phyloP scores from a whole-genome alignment of 805 yeast genomes.

The Monosporozyma siamensis region DNA sequence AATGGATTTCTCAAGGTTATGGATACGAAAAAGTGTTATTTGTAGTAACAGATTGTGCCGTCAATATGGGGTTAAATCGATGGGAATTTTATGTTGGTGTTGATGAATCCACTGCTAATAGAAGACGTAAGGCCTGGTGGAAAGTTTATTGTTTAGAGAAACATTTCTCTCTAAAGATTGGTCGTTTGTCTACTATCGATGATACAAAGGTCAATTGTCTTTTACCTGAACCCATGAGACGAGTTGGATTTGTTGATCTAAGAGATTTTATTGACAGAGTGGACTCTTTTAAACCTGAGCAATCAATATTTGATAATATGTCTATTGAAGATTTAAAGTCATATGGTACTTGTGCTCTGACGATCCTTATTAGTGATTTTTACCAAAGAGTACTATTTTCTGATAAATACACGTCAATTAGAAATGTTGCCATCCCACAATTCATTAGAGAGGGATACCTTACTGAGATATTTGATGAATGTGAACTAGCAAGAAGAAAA shows the following conservation, averaged over 20 bases:
- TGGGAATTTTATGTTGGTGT: slow-evolving; percentile 29
- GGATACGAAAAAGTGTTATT: slow-evolving; percentile 19
- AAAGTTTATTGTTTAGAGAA: slow-evolving; percentile 20
- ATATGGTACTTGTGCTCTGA: slow-evolving; percentile 16
- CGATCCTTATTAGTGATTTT: slow-evolving; percentile 15
- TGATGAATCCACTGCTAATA: slow-evolving; percentile 22
- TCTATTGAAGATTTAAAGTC: slow-evolving; percentile 6
- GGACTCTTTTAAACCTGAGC: not conserved
- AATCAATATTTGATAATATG: slow-evolving; percentile 10
- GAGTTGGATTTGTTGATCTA: slow-evolving; percentile 17
- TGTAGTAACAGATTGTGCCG: slow-evolving; percentile 17
- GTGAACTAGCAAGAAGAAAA: not conserved
- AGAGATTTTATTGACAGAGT: slow-evolving; percentile 11
- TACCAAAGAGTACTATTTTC: slow-evolving; percentile 17
- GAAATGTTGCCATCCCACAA: slow-evolving; percentile 18
- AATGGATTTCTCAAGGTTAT: slow-evolving; percentile 21
- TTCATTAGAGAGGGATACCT: slow-evolving; percentile 10
- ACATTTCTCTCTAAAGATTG: slow-evolving; percentile 10
- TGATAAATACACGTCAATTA: slow-evolving; percentile 20
- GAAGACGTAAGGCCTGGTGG: slow-evolving; percentile 27
- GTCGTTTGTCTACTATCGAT: slow-evolving; percentile 16
- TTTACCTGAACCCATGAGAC: slow-evolving; percentile 19
- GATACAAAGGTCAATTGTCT: slow-evolving; percentile 20
- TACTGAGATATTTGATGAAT: slow-evolving; percentile 11
- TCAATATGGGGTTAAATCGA: slow-evolving; percentile 20